These are phyloP conservation scores for Dothidotthia symphoricarpi DNA, from an alignment of 2,329 filamentous ascomycete species.

Conservation along the genomic window DNA sequence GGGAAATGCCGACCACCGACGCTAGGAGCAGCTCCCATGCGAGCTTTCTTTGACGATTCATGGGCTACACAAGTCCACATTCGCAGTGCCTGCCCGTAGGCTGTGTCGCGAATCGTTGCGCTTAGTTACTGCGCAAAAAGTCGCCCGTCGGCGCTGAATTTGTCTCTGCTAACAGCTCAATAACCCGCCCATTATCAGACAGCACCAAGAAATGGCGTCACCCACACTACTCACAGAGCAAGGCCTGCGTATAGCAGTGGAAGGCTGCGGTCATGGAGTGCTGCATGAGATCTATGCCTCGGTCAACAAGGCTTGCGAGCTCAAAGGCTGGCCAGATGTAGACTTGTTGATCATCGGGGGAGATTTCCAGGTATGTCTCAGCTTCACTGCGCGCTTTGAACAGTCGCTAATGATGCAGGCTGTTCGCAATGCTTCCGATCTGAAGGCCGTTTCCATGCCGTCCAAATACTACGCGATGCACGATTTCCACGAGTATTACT, in stretches of 20 bases:
- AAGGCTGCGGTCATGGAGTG: conserved; percentile 90
- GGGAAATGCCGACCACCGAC: conserved; percentile 24
- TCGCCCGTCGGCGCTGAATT: not conserved
- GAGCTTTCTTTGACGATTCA: conserved; percentile 7
- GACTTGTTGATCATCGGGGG: conserved; percentile 93
- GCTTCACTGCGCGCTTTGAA: not conserved
- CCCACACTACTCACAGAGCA: conserved; percentile 23
- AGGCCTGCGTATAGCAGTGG: conserved; percentile 70
- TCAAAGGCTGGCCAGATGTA: conserved; percentile 74
- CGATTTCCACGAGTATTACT: conserved; percentile 95
- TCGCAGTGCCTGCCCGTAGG: not conserved
- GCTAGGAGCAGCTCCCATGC: conserved; percentile 16
- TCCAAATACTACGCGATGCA: conserved; percentile 82
- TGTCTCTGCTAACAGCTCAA: not conserved
- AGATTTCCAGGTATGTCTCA: conserved; percentile 73
- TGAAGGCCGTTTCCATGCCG: conserved; percentile 86
- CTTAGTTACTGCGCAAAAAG: conserved; percentile 1
- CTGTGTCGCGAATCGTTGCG: conserved; percentile 3
- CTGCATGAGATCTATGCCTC: conserved; percentile 89
- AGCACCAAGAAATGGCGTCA: conserved; percentile 22
- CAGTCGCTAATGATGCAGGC: conserved; percentile 54
- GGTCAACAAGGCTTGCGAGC: conserved; percentile 65
- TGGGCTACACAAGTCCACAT: too few species aligned
- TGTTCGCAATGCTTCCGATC: conserved; percentile 81
- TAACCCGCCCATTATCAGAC: not conserved